phyloP scores from a whole-genome alignment of 106 monocot species.

The Apostasia shenzhenica region DNA sequence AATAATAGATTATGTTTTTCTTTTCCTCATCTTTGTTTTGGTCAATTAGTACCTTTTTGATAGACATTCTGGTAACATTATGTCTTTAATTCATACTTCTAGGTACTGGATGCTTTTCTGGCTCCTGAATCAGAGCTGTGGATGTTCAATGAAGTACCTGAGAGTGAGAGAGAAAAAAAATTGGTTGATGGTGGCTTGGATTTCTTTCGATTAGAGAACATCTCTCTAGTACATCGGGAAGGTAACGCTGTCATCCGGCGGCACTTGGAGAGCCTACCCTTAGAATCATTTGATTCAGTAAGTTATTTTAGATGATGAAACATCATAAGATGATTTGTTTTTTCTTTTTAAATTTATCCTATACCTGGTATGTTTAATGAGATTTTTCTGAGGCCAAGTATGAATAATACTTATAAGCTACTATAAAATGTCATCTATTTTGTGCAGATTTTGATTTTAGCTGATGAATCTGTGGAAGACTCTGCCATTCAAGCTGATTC shows the following conservation, averaged over 20 bases:
- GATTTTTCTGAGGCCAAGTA: too few relatives aligned
- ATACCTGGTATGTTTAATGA: background rate
- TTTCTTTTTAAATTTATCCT: background rate
- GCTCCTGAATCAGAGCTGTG: slow-evolving; percentile 58
- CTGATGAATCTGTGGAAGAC: slow-evolving; percentile 73
- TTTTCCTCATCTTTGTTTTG: background rate
- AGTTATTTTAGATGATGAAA: slow-evolving; percentile 2
- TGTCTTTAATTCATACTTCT: slow-evolving; percentile 6
- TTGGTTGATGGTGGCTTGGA: slow-evolving; percentile 52
- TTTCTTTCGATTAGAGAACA: slow-evolving; percentile 38
- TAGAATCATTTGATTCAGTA: slow-evolving; percentile 69
- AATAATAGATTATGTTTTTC: background rate
- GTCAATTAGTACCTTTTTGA: background rate
- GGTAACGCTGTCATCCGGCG: slow-evolving; percentile 70
- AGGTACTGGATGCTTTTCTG: slow-evolving; percentile 70
- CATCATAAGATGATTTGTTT: background rate
- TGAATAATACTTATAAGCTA: background rate
- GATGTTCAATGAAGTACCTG: slow-evolving; percentile 77
- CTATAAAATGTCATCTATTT: background rate
- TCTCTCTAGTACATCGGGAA: slow-evolving; percentile 46
- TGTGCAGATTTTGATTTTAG: slow-evolving; percentile 63
- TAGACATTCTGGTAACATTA: slow-evolving; percentile 8
- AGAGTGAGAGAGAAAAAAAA: slow-evolving; percentile 55
- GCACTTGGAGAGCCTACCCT: slow-evolving; percentile 54
- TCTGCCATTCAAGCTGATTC: slow-evolving; percentile 81